Percentiles rank a stretch among this genome's conserved stretches.
Conservation (phyloP, 177 flowering plant genomes). For the Vitis hybrid region DNA sequence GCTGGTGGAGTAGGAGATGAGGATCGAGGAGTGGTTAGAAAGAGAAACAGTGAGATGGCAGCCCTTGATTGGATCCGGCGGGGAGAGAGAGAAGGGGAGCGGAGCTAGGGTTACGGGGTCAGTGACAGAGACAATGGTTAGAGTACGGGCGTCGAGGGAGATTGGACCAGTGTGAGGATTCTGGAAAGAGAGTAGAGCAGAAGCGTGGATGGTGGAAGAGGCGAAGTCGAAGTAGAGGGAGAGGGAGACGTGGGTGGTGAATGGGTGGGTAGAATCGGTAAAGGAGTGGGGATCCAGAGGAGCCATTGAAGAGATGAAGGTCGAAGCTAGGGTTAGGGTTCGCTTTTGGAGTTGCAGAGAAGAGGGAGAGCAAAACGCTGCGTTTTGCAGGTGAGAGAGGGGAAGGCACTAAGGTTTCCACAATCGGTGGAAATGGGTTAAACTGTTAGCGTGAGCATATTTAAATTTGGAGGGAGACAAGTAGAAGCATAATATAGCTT, state of each 20-base stretch:
- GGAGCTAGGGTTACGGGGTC: constrained; percentile 55
- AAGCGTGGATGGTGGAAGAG: constrained; percentile 59
- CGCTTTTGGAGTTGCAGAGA: constrained; percentile 10
- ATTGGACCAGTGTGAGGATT: constrained; percentile 61
- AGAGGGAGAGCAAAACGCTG: neutral
- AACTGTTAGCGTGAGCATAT: no score
- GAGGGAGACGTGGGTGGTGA: constrained; percentile 73
- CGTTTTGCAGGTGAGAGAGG: no score
- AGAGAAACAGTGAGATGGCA: constrained; percentile 51
- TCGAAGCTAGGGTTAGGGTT: neutral
- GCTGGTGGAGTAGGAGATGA: constrained; percentile 49
- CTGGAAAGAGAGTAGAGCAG: constrained; percentile 67
- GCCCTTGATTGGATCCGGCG: constrained; percentile 66
- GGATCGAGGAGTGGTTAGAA: constrained; percentile 46
- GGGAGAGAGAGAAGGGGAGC: constrained; percentile 60
- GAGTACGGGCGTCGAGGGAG: constrained; percentile 77
- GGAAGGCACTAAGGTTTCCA: no score
- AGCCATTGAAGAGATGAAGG: constrained; percentile 44
- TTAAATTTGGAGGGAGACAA: no score
- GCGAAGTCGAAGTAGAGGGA: constrained; percentile 79
- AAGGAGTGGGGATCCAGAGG: constrained; percentile 88
- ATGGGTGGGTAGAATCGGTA: constrained; percentile 83
- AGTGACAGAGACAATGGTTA: constrained; percentile 46
- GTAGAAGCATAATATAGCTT: no score
- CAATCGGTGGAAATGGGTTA: no score